Conservation (phyloP, 352 stramenopile species). For the Ochromonadaceae sp. region DNA sequence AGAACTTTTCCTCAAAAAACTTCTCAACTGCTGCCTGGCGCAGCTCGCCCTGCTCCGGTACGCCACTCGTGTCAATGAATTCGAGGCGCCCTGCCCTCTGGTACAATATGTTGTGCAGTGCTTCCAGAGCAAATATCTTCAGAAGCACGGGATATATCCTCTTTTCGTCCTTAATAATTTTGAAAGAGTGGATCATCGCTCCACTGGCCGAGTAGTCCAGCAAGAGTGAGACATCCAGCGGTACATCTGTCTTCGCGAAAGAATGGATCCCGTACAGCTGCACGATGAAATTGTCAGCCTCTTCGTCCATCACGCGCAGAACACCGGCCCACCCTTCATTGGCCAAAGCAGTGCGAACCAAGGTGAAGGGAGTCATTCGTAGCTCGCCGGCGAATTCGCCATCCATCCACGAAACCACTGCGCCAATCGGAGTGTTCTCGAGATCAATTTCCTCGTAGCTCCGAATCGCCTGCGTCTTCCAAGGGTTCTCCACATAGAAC, state of each 20-base stretch:
- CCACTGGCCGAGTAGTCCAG: neutral
- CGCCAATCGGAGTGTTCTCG: neutral
- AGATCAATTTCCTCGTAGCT: constrained; percentile 8
- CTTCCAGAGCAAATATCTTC: constrained; percentile 13
- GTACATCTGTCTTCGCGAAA: neutral
- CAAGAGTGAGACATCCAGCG: neutral
- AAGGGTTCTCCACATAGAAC: neutral
- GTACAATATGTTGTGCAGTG: constrained; percentile 5
- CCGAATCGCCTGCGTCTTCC: neutral
- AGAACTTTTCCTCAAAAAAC: constrained; percentile 8
- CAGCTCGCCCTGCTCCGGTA: neutral
- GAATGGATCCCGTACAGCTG: neutral
- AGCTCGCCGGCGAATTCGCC: neutral
- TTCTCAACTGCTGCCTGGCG: neutral
- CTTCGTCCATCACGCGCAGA: neutral
- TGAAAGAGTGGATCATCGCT: neutral
- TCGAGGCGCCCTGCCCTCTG: neutral
- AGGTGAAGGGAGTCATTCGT: neutral
- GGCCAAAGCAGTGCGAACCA: neutral
- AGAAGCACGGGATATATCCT: neutral
- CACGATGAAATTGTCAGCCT: neutral
- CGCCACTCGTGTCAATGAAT: neutral
- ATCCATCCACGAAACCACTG: neutral
- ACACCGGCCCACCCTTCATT: neutral
- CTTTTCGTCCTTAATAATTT: neutral